Conservation (phyloP, 306 rosid species). For the Senna siamea region DNA sequence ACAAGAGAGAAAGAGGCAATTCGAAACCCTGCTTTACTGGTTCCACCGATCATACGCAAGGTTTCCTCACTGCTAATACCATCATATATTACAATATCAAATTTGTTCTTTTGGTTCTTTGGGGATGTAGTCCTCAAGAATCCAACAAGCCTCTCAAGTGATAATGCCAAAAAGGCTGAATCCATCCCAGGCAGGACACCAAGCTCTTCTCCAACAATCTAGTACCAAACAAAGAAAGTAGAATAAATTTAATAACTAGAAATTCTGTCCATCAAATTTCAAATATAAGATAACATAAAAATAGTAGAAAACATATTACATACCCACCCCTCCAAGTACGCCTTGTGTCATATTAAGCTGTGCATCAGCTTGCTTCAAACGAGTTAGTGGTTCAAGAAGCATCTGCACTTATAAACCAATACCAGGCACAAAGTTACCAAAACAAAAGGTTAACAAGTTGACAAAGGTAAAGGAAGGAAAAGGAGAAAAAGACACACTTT, state of each 20-base stretch:
- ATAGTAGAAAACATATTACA: conserved; percentile 45
- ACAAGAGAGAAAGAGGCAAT: conserved; percentile 25
- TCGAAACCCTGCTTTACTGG: conserved; percentile 83
- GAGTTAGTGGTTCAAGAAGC: conserved; percentile 83
- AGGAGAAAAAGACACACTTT: conserved; percentile 57
- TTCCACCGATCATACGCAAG: conserved; percentile 72
- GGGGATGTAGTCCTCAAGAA: conserved; percentile 53
- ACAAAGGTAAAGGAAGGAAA: conserved; percentile 29
- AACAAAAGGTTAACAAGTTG: conserved; percentile 19
- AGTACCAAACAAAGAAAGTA: conserved; percentile 30
- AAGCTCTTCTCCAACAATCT: conserved; percentile 98
- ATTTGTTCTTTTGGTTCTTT: conserved; percentile 53
- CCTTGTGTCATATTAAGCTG: conserved; percentile 89
- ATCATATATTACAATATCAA: conserved; percentile 82
- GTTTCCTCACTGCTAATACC: conserved; percentile 85
- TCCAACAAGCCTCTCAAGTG: conserved; percentile 71
- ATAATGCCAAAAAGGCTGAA: conserved; percentile 61
- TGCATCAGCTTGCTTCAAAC: conserved; percentile 82
- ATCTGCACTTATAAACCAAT: conserved; percentile 55
- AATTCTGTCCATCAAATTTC: conserved; percentile 27
- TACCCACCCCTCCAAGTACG: conserved; percentile 91
- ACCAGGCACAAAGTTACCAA: conserved; percentile 25
- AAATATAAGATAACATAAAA: conserved; percentile 27
- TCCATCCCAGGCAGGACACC: conserved; percentile 96
- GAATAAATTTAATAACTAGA: conserved; percentile 21